These are phyloP conservation scores for Endocarpon pusillum DNA, from an alignment of 495 filamentous ascomycete genomes.

Conservation along the genomic window DNA sequence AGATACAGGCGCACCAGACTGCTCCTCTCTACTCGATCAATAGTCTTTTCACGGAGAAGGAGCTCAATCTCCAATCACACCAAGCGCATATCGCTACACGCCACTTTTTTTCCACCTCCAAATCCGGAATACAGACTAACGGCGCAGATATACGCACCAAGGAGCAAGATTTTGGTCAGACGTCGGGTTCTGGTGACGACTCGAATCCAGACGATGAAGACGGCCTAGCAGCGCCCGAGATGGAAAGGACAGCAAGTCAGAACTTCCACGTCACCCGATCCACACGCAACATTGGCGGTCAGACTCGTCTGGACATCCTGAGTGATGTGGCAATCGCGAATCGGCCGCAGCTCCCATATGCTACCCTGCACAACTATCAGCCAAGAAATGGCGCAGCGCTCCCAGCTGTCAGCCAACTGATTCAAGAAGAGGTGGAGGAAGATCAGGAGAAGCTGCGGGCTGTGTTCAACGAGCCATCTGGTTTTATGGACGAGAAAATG, in stretches of 20 bases:
- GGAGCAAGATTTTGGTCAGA: constrained; percentile 27
- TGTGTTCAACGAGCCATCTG: no score
- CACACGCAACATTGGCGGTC: constrained; percentile 38
- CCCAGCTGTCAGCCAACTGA: background rate
- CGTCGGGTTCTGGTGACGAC: constrained; percentile 17
- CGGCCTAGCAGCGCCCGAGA: constrained; percentile 39
- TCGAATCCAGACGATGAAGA: constrained; percentile 36
- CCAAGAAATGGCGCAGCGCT: background rate
- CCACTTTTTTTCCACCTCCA: constrained; percentile 34
- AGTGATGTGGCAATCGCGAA: constrained; percentile 43
- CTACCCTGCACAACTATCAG: background rate
- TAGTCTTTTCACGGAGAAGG: constrained; percentile 86
- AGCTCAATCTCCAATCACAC: constrained; percentile 61
- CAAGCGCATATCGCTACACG: constrained; percentile 49
- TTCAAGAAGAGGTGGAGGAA: background rate
- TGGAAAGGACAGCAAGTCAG: constrained; percentile 54
- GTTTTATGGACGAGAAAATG: no score
- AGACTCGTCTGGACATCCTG: constrained; percentile 43
- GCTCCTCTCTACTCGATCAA: constrained; percentile 59
- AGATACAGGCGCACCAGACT: constrained; percentile 22
- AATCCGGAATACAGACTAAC: constrained; percentile 28
- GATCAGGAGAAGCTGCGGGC: no score
- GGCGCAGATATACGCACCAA: constrained; percentile 26
- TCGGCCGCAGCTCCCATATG: background rate
- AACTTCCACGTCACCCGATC: constrained; percentile 54